These are phyloP conservation scores for Phytophthora idaei DNA, from an alignment of 352 stramenopile species.

Conservation along the genomic window DNA sequence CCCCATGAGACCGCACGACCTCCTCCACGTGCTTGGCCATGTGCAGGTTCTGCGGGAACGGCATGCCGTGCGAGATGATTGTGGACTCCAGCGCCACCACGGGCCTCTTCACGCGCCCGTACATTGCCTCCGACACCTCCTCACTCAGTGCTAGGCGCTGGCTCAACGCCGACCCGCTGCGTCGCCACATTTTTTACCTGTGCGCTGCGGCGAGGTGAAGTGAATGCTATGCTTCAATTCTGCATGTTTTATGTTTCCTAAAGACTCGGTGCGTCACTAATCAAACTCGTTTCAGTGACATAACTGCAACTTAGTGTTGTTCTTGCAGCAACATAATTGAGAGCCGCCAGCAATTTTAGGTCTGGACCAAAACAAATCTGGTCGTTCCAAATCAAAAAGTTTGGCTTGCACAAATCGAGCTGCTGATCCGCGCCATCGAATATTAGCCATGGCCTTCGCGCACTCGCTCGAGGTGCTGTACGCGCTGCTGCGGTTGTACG, in stretches of 20 bases:
- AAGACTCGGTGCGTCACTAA: not conserved
- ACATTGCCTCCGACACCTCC: conserved; percentile 59
- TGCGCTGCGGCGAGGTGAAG: not conserved
- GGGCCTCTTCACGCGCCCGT: conserved; percentile 48
- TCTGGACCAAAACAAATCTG: not conserved
- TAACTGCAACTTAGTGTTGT: not conserved
- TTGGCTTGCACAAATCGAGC: not conserved
- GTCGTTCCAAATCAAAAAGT: not conserved
- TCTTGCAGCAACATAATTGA: not conserved
- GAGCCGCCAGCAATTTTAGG: too few species aligned
- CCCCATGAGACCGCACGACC: conserved; percentile 87
- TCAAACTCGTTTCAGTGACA: not conserved
- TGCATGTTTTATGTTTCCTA: not conserved
- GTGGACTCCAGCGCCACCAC: conserved; percentile 98
- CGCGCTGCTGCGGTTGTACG: conserved; percentile 44
- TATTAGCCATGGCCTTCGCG: conserved; percentile 45
- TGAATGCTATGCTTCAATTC: conserved; percentile 2
- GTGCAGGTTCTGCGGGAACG: conserved; percentile 97
- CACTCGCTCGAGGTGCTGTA: conserved; percentile 59
- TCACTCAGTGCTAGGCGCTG: conserved; percentile 54
- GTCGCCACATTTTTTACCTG: conserved; percentile 42
- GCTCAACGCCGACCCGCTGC: conserved; percentile 43
- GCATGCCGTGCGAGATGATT: conserved; percentile 99
- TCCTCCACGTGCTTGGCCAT: conserved; percentile 92
- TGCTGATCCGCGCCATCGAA: conserved; percentile 1